phyloP scores from a whole-genome alignment of 1,284 basidiomycete genomes.

The Pseudozyma thailandica region DNA sequence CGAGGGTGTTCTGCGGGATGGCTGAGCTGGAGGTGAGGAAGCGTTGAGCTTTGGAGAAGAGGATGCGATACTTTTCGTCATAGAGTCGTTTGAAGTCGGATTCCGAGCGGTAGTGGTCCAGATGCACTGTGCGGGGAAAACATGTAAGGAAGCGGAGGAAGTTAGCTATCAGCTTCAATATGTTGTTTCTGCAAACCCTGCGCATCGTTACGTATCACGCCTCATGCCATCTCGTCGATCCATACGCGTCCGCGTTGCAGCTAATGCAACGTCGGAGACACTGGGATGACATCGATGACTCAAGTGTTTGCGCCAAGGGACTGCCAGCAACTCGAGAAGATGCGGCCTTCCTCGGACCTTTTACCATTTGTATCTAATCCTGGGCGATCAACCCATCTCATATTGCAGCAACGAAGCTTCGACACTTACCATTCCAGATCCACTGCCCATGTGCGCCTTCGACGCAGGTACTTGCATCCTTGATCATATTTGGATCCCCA shows the following conservation, averaged over 20 bases:
- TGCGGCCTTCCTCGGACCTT: slow-evolving; percentile 58
- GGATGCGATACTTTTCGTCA: slow-evolving; percentile 77
- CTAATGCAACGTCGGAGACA: not conserved
- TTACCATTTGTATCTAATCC: slow-evolving; percentile 55
- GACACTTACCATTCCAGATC: slow-evolving; percentile 71
- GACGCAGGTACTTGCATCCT: slow-evolving; percentile 81
- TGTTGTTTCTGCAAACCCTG: not conserved
- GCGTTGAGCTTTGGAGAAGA: slow-evolving; percentile 78
- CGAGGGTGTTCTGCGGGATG: slow-evolving; percentile 77
- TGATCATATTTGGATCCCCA: slow-evolving; percentile 79
- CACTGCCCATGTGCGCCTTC: slow-evolving; percentile 87
- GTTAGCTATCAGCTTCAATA: not conserved
- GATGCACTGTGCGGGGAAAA: slow-evolving; percentile 77
- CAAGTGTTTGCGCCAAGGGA: slow-evolving; percentile 18
- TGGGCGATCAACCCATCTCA: slow-evolving; percentile 2
- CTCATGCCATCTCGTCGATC: slow-evolving; percentile 20
- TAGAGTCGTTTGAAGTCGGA: slow-evolving; percentile 81
- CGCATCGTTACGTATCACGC: not conserved
- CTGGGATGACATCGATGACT: not conserved
- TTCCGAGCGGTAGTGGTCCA: slow-evolving; percentile 79
- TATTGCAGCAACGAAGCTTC: not conserved
- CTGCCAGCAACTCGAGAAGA: slow-evolving; percentile 7
- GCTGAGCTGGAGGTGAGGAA: slow-evolving; percentile 79
- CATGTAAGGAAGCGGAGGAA: not conserved
- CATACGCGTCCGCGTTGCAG: slow-evolving; percentile 2